These are phyloP conservation scores for Aspergillus brunneoviolaceus DNA, from an alignment of 2,329 filamentous ascomycete species.

Conservation along the genomic window DNA sequence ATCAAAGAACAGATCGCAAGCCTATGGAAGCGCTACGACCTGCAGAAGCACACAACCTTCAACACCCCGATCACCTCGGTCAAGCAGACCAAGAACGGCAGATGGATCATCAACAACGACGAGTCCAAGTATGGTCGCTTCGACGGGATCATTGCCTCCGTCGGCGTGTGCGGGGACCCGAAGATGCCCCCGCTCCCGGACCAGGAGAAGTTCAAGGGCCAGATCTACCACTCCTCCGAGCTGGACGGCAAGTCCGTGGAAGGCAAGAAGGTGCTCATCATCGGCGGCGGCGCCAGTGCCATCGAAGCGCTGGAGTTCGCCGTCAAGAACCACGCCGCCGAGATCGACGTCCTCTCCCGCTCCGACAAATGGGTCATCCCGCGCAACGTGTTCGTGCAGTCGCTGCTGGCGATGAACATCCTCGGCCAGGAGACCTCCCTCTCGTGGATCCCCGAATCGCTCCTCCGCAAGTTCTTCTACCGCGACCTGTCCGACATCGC, in stretches of 20 bases:
- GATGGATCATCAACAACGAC: conserved; percentile 78
- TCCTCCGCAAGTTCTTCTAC: conserved; percentile 79
- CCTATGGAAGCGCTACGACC: conserved; percentile 72
- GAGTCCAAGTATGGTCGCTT: conserved; percentile 68
- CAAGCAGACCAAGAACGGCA: conserved; percentile 65
- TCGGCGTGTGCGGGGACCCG: conserved; percentile 77
- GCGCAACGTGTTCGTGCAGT: conserved; percentile 71
- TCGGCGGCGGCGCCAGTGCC: conserved; percentile 74
- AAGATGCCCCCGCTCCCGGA: conserved; percentile 70
- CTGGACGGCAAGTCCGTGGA: conserved; percentile 71
- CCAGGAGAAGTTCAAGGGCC: conserved; percentile 70
- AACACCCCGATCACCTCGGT: conserved; percentile 67
- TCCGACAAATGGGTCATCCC: conserved; percentile 89
- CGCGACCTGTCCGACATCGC: conserved; percentile 73
- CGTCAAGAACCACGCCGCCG: conserved; percentile 62
- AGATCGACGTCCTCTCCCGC: conserved; percentile 71
- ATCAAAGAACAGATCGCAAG: conserved; percentile 70
- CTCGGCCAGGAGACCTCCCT: conserved; percentile 74
- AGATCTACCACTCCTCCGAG: conserved; percentile 72
- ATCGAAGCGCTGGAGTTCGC: conserved; percentile 83
- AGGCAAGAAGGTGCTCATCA: conserved; percentile 72
- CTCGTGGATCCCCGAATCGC: conserved; percentile 73
- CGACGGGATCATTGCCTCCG: conserved; percentile 73
- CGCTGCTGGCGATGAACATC: conserved; percentile 72
- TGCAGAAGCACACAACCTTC: conserved; percentile 71